Conservation (phyloP, 305 asterid species). For the Striga hermonthica region DNA sequence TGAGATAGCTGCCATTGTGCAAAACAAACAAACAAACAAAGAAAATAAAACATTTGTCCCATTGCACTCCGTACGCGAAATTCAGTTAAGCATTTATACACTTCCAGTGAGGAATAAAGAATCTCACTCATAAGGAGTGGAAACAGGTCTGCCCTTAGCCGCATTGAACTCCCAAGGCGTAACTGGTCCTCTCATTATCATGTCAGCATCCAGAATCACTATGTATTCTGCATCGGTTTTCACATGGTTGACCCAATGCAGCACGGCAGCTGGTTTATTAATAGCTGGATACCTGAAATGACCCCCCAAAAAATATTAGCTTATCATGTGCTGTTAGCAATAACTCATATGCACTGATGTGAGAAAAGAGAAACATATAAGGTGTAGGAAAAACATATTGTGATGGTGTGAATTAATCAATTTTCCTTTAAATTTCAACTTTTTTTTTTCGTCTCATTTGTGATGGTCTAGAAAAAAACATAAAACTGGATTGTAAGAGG, state of each 20-base stretch:
- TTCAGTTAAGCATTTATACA: neutral
- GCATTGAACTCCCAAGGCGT: conserved; percentile 98
- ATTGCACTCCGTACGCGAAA: neutral
- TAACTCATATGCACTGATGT: neutral
- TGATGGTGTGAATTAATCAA: neutral
- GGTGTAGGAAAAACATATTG: neutral
- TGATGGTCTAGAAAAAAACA: no score
- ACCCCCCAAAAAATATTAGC: conserved; percentile 30
- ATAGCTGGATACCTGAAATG: conserved; percentile 92
- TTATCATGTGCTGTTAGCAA: neutral
- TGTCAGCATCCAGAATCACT: conserved; percentile 85
- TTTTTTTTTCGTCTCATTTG: neutral
- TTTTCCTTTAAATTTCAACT: neutral
- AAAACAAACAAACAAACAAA: conserved; percentile 5
- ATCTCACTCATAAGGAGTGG: conserved; percentile 92
- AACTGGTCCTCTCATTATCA: conserved; percentile 92
- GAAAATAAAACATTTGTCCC: neutral
- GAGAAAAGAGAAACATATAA: neutral
- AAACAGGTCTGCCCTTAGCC: conserved; percentile 67
- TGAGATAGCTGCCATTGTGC: conserved; percentile 58
- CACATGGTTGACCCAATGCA: conserved; percentile 93
- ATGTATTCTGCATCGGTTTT: conserved; percentile 81
- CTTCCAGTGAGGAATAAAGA: neutral
- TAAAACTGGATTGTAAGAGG: neutral
- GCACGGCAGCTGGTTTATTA: conserved; percentile 84